These are phyloP conservation scores for Termitomyces sp. DNA, from an alignment of 768 basidiomycete genomes.

Conservation along the genomic window DNA sequence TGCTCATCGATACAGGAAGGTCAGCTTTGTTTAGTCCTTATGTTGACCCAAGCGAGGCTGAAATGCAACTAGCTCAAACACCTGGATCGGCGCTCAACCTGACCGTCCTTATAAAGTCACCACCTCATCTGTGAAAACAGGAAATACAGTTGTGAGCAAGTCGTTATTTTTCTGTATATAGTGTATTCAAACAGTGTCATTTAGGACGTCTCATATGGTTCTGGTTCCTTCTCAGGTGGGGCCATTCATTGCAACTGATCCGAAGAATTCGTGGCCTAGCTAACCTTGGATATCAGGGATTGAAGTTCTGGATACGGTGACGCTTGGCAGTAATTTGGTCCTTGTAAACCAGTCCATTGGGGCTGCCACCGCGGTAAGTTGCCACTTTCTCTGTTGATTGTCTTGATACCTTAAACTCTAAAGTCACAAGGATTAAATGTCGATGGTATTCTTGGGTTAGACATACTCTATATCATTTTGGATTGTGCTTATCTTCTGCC, in stretches of 20 bases:
- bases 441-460: conserved; percentile 63
- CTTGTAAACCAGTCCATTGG: conserved; percentile 59
- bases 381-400: background rate
- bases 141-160: conserved; percentile 39
- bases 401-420: background rate
- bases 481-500: background rate
- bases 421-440: conserved; percentile 40
- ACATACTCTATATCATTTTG: background rate
- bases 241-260: conserved; percentile 8
- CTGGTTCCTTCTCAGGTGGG: conserved; percentile 49
- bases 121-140: conserved; percentile 40
- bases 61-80: conserved; percentile 47
- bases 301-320: conserved; percentile 48
- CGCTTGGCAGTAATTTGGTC: conserved; percentile 39
- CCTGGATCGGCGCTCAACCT: conserved; percentile 55
- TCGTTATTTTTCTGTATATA: background rate
- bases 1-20: conserved; percentile 62
- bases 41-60: background rate
- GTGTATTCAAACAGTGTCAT: background rate
- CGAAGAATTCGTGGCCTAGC: background rate
- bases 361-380: conserved; percentile 35
- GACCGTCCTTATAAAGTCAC: conserved; percentile 34
- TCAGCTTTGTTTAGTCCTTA: conserved; percentile 1
- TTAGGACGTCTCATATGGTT: conserved; percentile 55
- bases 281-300: conserved; percentile 22